Percentiles rank a stretch among this genome's conserved stretches.
These are phyloP conservation scores for Diutina sp. DNA, from an alignment of 1,139 yeast genomes.

Conservation along the genomic window DNA sequence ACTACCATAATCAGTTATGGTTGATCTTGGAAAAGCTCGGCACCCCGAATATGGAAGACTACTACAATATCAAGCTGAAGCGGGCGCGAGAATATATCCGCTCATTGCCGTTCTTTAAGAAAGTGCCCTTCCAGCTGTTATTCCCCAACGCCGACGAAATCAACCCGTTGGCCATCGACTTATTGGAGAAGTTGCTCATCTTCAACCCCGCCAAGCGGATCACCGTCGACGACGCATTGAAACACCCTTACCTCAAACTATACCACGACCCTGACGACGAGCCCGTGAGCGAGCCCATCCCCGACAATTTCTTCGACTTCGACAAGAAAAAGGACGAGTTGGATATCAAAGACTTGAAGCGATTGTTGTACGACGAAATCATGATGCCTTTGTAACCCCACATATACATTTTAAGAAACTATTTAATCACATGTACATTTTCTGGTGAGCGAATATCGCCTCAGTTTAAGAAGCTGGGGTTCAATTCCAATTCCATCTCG, in stretches of 20 bases:
- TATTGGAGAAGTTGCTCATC: conserved; percentile 58
- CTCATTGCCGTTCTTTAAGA: conserved; percentile 54
- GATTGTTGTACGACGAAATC: conserved; percentile 54
- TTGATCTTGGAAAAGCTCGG: conserved; percentile 84
- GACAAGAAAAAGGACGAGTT: conserved; percentile 66
- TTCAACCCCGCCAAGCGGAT: conserved; percentile 75
- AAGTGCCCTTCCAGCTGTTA: conserved; percentile 38
- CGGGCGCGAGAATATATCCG: conserved; percentile 82
- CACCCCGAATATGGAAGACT: conserved; percentile 76
- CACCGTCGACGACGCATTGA: conserved; percentile 67
- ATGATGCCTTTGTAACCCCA: conserved; percentile 15
- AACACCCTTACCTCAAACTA: conserved; percentile 66
- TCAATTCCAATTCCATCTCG: conserved; percentile 17
- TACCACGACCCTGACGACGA: conserved; percentile 84
- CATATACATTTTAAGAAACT: neutral
- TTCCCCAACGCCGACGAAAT: conserved; percentile 15
- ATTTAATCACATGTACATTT: neutral
- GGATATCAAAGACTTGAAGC: conserved; percentile 57
- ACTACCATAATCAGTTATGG: conserved; percentile 82
- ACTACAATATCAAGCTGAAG: conserved; percentile 64
- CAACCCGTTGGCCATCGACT: conserved; percentile 66
- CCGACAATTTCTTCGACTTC: conserved; percentile 70
- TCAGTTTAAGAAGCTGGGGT: conserved; percentile 6
- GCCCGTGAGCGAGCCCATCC: conserved; percentile 62
- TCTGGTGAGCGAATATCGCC: neutral